Percentiles rank a stretch among this genome's conserved stretches.
phyloP scores from a whole-genome alignment of 352 stramenopile genomes.

The Blastocystis sp. region DNA sequence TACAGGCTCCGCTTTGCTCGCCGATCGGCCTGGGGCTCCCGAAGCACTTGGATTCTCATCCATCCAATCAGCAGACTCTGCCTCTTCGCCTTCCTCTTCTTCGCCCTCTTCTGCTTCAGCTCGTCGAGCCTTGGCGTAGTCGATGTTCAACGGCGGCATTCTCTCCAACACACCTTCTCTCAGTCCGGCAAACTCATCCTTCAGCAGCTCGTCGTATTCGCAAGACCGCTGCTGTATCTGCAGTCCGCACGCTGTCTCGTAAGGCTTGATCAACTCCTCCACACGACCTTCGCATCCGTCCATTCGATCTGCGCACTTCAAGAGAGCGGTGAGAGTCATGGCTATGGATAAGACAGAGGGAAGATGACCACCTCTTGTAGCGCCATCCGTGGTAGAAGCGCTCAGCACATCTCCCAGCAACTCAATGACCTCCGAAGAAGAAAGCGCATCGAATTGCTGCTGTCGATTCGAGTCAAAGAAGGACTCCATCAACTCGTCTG shows the following conservation, averaged over 20 bases:
- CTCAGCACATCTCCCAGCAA: slow-evolving; percentile 71
- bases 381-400: slow-evolving; percentile 71
- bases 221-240: slow-evolving; percentile 91
- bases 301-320: slow-evolving; percentile 87
- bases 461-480: slow-evolving; percentile 28
- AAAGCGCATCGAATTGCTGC: slow-evolving; percentile 2
- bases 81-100: not conserved
- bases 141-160: slow-evolving; percentile 78
- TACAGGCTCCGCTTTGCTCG: not conserved
- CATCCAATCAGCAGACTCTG: not conserved
- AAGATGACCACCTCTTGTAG: slow-evolving; percentile 17
- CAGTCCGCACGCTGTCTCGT: slow-evolving; percentile 70
- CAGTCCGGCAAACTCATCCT: not conserved
- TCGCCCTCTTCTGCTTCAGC: not conserved
- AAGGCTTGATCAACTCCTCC: slow-evolving; percentile 77
- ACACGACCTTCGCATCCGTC: slow-evolving; percentile 64
- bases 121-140: slow-evolving; percentile 13
- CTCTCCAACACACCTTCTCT: slow-evolving; percentile 63
- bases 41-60: not conserved
- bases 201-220: slow-evolving; percentile 71
- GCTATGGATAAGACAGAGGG: not conserved
- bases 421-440: slow-evolving; percentile 58
- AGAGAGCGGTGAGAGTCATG: slow-evolving; percentile 62
- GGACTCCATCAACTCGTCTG: slow-evolving; percentile 63
- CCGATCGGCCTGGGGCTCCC: not conserved